A percentile compares a stretch with the other conserved stretches of the same genome.
Conservation (phyloP, 2,329 filamentous ascomycete genomes). For the Exophiala mesophila region DNA sequence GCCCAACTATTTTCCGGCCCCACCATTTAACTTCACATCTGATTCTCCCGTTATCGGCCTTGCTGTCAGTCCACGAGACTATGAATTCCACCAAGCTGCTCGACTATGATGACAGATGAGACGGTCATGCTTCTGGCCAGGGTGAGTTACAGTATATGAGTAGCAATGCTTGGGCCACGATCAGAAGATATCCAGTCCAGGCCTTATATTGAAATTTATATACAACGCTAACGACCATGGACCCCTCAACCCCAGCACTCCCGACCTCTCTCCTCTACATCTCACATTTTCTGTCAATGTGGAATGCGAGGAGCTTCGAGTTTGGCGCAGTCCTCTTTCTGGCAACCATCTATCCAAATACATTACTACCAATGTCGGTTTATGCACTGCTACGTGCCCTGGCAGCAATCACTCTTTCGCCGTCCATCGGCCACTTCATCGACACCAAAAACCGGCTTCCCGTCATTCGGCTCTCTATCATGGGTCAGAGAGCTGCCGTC, state of each 20-base stretch:
- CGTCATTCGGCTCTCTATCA: slow-evolving; percentile 49
- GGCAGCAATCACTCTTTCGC: slow-evolving; percentile 55
- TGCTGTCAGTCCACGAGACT: too few relatives aligned
- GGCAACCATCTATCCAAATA: slow-evolving; percentile 52
- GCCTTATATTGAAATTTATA: too few relatives aligned
- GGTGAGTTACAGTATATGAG: too few relatives aligned
- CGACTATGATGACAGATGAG: too few relatives aligned
- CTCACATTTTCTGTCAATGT: slow-evolving; percentile 59
- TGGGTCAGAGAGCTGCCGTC: slow-evolving; percentile 25
- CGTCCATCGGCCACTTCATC: slow-evolving; percentile 55
- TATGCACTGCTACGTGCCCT: slow-evolving; percentile 61
- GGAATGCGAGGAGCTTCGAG: slow-evolving; percentile 62
- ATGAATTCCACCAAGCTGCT: too few relatives aligned
- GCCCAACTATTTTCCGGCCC: too few relatives aligned
- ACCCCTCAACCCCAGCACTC: neutral
- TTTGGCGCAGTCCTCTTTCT: slow-evolving; percentile 59
- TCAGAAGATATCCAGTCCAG: too few relatives aligned
- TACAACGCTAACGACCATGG: too few relatives aligned
- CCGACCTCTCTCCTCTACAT: slow-evolving; percentile 42
- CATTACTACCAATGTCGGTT: slow-evolving; percentile 61
- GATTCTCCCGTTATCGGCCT: too few relatives aligned
- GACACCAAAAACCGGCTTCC: slow-evolving; percentile 51
- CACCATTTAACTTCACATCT: too few relatives aligned
- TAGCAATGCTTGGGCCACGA: too few relatives aligned
- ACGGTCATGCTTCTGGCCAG: too few relatives aligned